These are phyloP conservation scores for Helotiales sp. DNA, from an alignment of 2,329 filamentous ascomycete genomes.

Conservation along the genomic window DNA sequence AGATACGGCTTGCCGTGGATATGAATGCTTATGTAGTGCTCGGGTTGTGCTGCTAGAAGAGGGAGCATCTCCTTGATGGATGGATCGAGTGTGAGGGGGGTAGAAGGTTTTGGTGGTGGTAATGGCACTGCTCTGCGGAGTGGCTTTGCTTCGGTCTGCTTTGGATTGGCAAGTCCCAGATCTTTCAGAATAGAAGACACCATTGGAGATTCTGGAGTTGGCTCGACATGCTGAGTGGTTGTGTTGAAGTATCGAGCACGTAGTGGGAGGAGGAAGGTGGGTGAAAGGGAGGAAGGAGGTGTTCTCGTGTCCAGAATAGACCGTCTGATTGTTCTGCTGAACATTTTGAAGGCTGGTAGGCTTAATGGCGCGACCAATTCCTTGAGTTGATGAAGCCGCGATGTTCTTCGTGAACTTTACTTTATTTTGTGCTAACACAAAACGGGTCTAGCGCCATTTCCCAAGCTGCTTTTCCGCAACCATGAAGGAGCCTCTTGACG, in stretches of 20 bases:
- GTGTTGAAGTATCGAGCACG: constrained; percentile 46
- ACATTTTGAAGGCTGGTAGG: constrained; percentile 25
- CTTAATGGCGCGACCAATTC: constrained; percentile 7
- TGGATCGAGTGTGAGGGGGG: constrained; percentile 44
- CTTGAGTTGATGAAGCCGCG: neutral
- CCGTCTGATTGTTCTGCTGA: constrained; percentile 56
- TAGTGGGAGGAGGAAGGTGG: constrained; percentile 51
- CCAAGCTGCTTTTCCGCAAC: too few species aligned
- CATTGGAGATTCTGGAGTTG: constrained; percentile 24
- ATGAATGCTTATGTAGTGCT: constrained; percentile 77
- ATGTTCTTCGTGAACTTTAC: neutral
- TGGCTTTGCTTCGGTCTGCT: neutral
- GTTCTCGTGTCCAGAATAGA: constrained; percentile 61
- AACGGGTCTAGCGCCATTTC: neutral
- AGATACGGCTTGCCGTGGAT: constrained; percentile 81
- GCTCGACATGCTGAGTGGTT: constrained; percentile 50
- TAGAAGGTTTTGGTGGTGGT: constrained; percentile 24
- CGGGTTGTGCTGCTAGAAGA: constrained; percentile 68
- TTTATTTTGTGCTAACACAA: neutral
- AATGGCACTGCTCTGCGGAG: constrained; percentile 24
- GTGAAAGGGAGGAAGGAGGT: constrained; percentile 42
- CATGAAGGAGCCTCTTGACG: too few species aligned
- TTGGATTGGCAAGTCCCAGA: too few species aligned
- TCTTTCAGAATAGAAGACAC: constrained; percentile 17
- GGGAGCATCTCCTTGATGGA: constrained; percentile 66